These are phyloP conservation scores for Xylaria flabelliformis DNA, from an alignment of 495 filamentous ascomycete species.

Conservation along the genomic window DNA sequence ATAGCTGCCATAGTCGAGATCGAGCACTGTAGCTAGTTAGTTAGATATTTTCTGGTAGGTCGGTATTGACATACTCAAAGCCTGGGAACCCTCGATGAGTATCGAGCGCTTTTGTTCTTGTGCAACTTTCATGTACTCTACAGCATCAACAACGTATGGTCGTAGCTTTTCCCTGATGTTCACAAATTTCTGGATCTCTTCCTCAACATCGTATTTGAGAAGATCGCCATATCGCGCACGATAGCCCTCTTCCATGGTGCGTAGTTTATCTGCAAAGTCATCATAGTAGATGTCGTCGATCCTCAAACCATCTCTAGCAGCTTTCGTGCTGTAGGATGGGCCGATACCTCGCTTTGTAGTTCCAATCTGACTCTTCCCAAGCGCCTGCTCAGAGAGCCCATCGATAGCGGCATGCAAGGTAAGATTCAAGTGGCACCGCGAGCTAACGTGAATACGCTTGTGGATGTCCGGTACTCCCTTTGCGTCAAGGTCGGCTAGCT, in stretches of 20 bases:
- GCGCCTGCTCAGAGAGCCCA: slow-evolving; percentile 78
- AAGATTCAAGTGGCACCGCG: slow-evolving; percentile 83
- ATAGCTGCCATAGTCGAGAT: slow-evolving; percentile 67
- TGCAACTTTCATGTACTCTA: slow-evolving; percentile 61
- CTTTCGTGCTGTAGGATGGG: slow-evolving; percentile 83
- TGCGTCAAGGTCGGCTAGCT: slow-evolving; percentile 70
- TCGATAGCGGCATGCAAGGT: slow-evolving; percentile 83
- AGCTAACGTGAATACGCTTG: slow-evolving; percentile 75
- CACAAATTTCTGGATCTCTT: slow-evolving; percentile 70
- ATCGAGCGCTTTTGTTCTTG: slow-evolving; percentile 67
- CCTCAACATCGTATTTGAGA: slow-evolving; percentile 76
- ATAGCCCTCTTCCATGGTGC: slow-evolving; percentile 68
- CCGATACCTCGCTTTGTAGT: slow-evolving; percentile 72
- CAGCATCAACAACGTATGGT: slow-evolving; percentile 72
- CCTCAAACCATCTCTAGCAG: slow-evolving; percentile 73
- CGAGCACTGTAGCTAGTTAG: slow-evolving; percentile 46
- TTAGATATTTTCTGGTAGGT: neutral
- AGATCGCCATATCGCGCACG: slow-evolving; percentile 77
- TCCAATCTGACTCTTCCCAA: slow-evolving; percentile 64
- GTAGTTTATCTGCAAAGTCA: slow-evolving; percentile 74
- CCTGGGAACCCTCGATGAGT: slow-evolving; percentile 85
- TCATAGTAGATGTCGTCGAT: slow-evolving; percentile 77
- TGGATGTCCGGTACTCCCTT: slow-evolving; percentile 73
- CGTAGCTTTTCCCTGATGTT: slow-evolving; percentile 69
- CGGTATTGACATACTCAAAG: slow-evolving; percentile 58